Evolutionary conservation across 306 rosid species (phyloP).

Genomic region (Vigna hirtella): DNA sequence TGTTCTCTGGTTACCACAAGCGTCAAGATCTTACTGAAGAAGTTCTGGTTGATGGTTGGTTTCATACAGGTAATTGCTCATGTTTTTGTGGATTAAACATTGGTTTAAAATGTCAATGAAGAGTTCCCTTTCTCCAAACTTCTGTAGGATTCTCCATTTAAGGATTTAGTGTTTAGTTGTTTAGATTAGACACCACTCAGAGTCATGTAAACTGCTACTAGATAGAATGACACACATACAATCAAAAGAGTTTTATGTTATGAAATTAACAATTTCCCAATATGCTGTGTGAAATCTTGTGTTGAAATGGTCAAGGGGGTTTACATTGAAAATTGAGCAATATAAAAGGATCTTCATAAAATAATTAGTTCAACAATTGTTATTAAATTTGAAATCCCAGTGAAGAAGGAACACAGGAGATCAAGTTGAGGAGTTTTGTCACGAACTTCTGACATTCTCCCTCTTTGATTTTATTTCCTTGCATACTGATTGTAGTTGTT

Average conservation of each 20-base stretch:
- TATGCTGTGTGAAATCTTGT: background rate
- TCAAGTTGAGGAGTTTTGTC: background rate
- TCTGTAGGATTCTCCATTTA: slow-evolving; percentile 11
- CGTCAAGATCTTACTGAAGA: slow-evolving; percentile 81
- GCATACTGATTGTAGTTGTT: background rate
- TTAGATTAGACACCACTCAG: background rate
- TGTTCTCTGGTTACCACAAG: slow-evolving; percentile 93
- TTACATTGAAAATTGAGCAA: background rate
- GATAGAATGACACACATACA: slow-evolving; percentile 16
- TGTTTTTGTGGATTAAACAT: background rate
- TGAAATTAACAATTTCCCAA: background rate
- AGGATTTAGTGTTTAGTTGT: background rate
- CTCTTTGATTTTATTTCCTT: background rate
- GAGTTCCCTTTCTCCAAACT: background rate
- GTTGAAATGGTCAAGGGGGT: background rate
- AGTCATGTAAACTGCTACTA: background rate
- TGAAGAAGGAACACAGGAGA: slow-evolving; percentile 1
- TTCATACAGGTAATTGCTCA: slow-evolving; percentile 83
- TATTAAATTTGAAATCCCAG: background rate
- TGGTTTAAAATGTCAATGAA: background rate
- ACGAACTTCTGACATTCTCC: background rate
- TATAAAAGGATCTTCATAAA: background rate
- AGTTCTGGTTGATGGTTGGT: slow-evolving; percentile 90
- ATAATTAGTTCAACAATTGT: background rate
- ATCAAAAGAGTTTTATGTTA: background rate